Evolutionary conservation across 1,284 basidiomycete genomes (phyloP), one percentile per base, ranked within the genome.

Genomic region (Sutorius eximius): DNA sequence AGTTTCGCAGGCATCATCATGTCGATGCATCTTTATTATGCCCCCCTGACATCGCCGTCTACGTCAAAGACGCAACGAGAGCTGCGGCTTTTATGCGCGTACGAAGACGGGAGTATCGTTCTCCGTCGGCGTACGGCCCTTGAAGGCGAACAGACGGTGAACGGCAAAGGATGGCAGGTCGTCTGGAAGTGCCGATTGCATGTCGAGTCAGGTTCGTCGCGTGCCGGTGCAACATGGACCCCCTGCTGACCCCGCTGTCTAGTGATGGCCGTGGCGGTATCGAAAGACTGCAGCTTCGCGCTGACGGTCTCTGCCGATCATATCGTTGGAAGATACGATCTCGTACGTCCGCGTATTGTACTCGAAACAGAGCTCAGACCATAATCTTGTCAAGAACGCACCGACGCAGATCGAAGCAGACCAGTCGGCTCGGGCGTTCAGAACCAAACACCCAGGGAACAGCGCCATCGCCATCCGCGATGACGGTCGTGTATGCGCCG

Each of bases 191-290:
- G 74, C 13, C 90, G 85, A 63, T 69, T 84, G 16, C 93, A 95
- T 66, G 83, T 82, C 34, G 91, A 95, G 70, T 85, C 91, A 10
- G 81, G 92, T 93, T 59, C 37, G 83, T 41, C 3, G n/a, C 30
- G 11, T 33, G 3, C 20, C 15, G 18, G 15, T 13, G 8, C 42
- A 52, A 36, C 52, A 15, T 27, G 18, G 33, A 49, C 12, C 32
- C 18, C 16, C 13, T 34, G 13, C 22, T 5, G 13, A 54, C 18
- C 13, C 1, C 11, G 12, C 18, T 22, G n/a, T 45, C 30, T 59
- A 94, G 92, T 95, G 48, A 95, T 96, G 92, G 87, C 86, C 1
- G 88, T 93, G 85, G 72, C 82, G 0, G 84, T 91, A 1, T 83
- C 88, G 3, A 70, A 68, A n/a, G 77, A 81, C 49, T 77, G 81